phyloP scores from a whole-genome alignment of 2,329 filamentous ascomycete species.

The Xylaria sp. region DNA sequence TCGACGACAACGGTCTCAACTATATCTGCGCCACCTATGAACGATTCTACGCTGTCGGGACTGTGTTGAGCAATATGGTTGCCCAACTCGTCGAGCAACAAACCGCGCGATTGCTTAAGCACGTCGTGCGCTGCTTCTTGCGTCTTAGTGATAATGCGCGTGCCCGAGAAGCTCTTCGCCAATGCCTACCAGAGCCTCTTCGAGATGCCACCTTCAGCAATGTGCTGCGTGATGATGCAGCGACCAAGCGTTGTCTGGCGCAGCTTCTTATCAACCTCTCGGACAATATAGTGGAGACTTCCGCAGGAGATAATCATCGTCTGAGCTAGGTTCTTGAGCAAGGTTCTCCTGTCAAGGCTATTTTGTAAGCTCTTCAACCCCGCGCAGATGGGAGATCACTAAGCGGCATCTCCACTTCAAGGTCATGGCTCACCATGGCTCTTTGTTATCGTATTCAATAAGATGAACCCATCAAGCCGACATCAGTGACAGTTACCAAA shows the following conservation, averaged over 20 bases:
- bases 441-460: conserved; percentile 4
- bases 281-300: conserved; percentile 73
- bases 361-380: background rate
- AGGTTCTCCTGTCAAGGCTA: background rate
- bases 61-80: conserved; percentile 98
- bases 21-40: conserved; percentile 99
- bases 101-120: conserved; percentile 92
- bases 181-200: conserved; percentile 98
- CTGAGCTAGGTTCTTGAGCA: conserved; percentile 16
- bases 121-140: conserved; percentile 96
- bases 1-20: conserved; percentile 94
- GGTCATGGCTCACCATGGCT: background rate
- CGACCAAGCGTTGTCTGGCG: conserved; percentile 96
- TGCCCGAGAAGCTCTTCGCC: conserved; percentile 89
- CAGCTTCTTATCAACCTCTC: conserved; percentile 96
- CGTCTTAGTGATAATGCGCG: conserved; percentile 94
- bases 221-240: conserved; percentile 93
- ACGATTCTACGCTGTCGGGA: conserved; percentile 96
- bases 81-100: conserved; percentile 97
- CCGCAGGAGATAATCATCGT: conserved; percentile 29
- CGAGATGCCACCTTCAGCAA: conserved; percentile 97
- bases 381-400: background rate
- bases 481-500: background rate
- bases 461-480: background rate
- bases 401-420: background rate